Conservation (phyloP, 2,329 filamentous ascomycete species). For the Dendrostoma leiphaemia region DNA sequence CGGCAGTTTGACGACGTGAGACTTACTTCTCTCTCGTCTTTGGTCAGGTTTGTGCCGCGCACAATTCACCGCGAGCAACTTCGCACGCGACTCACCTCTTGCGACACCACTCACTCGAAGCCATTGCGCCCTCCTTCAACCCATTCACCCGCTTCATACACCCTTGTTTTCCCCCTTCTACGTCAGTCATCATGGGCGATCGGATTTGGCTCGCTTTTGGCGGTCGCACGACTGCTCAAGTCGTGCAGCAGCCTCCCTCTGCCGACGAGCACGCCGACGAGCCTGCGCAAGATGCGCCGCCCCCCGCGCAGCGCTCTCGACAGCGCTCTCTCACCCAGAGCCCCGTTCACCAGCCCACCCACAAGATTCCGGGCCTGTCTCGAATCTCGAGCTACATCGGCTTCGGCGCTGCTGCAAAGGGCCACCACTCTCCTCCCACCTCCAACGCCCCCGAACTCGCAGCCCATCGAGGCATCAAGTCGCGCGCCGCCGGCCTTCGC, state of each 20-base stretch:
- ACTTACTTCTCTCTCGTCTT: background rate
- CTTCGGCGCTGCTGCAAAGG: constrained; percentile 7
- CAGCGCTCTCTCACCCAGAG: constrained; percentile 8
- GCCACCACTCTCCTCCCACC: background rate
- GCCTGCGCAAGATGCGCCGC: background rate
- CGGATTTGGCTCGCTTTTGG: constrained; percentile 7
- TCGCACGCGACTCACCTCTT: background rate
- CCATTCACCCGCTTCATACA: background rate
- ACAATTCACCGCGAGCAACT: background rate
- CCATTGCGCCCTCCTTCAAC: background rate
- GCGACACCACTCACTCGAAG: background rate
- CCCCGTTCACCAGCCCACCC: background rate
- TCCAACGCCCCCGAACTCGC: constrained; percentile 2
- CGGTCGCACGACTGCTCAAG: constrained; percentile 7
- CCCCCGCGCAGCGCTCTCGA: background rate
- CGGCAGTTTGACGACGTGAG: background rate
- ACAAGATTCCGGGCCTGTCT: constrained; percentile 10
- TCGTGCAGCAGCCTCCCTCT: background rate
- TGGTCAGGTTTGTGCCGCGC: background rate
- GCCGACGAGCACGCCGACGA: background rate
- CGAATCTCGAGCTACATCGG: constrained; percentile 17
- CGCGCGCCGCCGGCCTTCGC: background rate
- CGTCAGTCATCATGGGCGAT: constrained; percentile 7
- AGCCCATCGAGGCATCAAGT: constrained; percentile 7
- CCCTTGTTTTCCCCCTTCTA: background rate